phyloP scores from a whole-genome alignment of 257 asterid genomes.

The Primulina eburnea region DNA sequence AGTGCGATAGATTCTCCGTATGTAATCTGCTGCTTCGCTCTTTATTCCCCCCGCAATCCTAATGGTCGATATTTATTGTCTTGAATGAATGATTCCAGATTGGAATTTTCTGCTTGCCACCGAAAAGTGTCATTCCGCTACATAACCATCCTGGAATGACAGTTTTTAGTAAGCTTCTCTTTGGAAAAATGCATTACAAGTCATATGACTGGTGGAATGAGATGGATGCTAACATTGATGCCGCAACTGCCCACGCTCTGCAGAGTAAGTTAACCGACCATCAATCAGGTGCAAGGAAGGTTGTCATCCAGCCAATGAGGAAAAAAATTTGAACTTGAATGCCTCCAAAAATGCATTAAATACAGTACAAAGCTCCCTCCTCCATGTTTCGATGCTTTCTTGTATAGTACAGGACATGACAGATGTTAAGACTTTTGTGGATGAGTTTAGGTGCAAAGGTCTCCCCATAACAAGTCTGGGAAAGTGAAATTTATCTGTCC shows the following conservation, averaged over 20 bases:
- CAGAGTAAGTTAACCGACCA: conserved; percentile 32
- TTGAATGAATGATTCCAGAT: conserved; percentile 44
- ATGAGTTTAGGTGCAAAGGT: too few relatives aligned
- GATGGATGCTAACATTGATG: conserved; percentile 25
- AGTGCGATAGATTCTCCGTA: conserved; percentile 80
- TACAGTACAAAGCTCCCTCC: neutral
- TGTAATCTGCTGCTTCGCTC: conserved; percentile 18
- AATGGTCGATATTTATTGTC: neutral
- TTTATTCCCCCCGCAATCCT: neutral
- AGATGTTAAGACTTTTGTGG: neutral
- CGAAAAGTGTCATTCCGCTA: conserved; percentile 77
- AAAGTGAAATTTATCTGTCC: neutral
- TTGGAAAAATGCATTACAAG: conserved; percentile 82
- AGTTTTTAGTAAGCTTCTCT: conserved; percentile 85
- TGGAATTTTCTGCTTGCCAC: conserved; percentile 92
- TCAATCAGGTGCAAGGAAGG: neutral
- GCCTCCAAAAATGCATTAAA: too few relatives aligned
- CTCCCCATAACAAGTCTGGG: too few relatives aligned
- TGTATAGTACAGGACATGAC: neutral
- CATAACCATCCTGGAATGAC: conserved; percentile 98
- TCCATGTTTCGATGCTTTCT: too few relatives aligned
- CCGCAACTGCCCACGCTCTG: conserved; percentile 21
- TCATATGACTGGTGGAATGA: conserved; percentile 63
- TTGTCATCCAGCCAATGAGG: neutral
- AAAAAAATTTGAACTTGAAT: too few relatives aligned